Evolutionary conservation across 768 basidiomycete species (phyloP).

Genomic region (Auricularia auricula-judae): DNA sequence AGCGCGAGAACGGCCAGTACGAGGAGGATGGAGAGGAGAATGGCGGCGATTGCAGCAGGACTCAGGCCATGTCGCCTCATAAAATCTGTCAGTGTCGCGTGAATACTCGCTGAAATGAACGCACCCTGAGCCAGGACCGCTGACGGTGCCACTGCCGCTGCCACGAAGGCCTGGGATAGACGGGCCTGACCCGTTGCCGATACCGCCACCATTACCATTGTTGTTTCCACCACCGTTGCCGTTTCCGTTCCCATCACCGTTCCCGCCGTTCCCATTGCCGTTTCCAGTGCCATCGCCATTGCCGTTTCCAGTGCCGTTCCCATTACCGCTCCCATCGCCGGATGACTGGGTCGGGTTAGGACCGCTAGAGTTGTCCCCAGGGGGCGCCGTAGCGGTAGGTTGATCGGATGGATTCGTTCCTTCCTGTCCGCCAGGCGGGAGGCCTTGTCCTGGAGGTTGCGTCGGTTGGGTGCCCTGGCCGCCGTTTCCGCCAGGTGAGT

Average conservation of each 20-base stretch:
- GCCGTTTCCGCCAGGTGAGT: no score
- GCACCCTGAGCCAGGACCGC: not conserved
- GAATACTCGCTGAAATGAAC: not conserved
- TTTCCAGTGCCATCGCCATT: not conserved
- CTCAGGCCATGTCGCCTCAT: not conserved
- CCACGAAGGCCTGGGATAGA: not conserved
- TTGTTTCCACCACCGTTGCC: not conserved
- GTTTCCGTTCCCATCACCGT: not conserved
- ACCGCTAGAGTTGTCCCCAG: not conserved
- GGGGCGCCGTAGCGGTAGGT: not conserved
- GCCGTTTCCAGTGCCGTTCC: not conserved
- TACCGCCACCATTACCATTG: not conserved
- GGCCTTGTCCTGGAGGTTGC: no score
- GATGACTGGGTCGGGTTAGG: not conserved
- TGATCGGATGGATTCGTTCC: not conserved
- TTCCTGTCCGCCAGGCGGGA: no score
- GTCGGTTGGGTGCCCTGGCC: no score
- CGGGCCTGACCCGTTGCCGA: not conserved
- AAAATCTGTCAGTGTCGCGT: not conserved
- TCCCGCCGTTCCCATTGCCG: not conserved
- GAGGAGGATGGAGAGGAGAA: not conserved
- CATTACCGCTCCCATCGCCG: not conserved
- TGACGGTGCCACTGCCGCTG: not conserved
- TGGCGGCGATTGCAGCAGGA: not conserved
- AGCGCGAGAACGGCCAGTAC: not conserved